Evolutionary conservation across 805 yeast species (phyloP), one percentile per base, ranked within the genome.

Genomic region (Lachancea mirantina): DNA sequence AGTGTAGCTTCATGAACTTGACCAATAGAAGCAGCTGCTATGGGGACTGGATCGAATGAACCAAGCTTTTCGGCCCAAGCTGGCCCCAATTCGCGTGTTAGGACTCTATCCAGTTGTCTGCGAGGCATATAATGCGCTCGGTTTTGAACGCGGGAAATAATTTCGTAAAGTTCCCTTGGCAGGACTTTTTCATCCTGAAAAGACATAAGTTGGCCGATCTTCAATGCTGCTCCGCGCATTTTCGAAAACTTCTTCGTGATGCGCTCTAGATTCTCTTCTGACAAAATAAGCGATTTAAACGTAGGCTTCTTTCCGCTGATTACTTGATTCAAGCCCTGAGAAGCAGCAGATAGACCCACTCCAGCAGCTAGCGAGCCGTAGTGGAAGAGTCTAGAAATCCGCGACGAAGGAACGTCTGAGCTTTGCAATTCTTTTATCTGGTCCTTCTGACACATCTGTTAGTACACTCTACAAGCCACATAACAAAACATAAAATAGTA

Each of bases 171-270:
- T 49, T 88, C 96, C 25, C 70, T 68, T 1, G 98, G 97, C 25
- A 89, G 61, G 20, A 89, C 75, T 19, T 83, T 70, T 39, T 80
- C 76, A 55, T 89, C 97, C 59, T 92, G 98, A 57, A 92, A 89
- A 2, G 96, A 84, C 58, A 92, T 64, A 81, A 92, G 75, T 61
- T 92, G 98, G n/a, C 98, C 98, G 35, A 92, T 72, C 52, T 92
- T 92, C 52, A 92, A 67, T 3, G 98, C 98, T 2, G 97, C 98
- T n/a, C 98, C 98, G 52, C 98, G 72, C 98, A 92, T 92, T 51
- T 84, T 77, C 32, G 92, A 75, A 47, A 92, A 76, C 55, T 85
- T 87, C 47, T 75, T 76, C 8, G 95, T 94, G 65, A 92, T 74
- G 33, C 94, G 60, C 48, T 89, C 95, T 26, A 92, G 77, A 56